Base-by-base conservation (phyloP, 2,329 filamentous ascomycete species). In the Gaeumannomyces sp. region DNA sequence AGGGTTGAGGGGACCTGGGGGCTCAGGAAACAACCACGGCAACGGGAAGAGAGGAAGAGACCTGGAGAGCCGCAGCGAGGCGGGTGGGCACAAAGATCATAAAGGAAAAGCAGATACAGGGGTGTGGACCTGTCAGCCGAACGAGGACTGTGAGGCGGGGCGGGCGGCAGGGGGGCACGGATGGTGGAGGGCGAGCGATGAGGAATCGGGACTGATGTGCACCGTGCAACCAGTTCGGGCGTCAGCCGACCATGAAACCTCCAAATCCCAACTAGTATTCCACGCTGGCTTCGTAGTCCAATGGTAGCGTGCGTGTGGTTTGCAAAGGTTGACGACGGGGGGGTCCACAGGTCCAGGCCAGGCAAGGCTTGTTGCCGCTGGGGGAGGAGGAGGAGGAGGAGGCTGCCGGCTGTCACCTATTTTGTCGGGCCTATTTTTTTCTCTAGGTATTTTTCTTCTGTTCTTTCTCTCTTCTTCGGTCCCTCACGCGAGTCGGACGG, bases 241-340 rank as follows among this genome's bases (percentile, higher is more conserved):
- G 75, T 75, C 71, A 74, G 71, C 68, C 72, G 72, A 68, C 74
- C 73, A 74, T 78, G 76, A 78, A 77, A 77, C 75, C 33, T 29
- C 70, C 45, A 53, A 25, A 53, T 53, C n/a, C 45, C 45, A 53
- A 53, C 45, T 53, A 25, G 45, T 10, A n/a, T 22, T 53, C 19
- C 45, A 25, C 22, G 22, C 19, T 10, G 22, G 45, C 1, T 25
- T 53, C 45, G n/a, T 11, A 53, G 45, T 10, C 45, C 22, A 53
- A 25, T n/a, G 22, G 22, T 7, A 53, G 7, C 45, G 7, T 11
- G 22, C 22, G 45, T n/a, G 38, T 50, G 38, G 38, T 50, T 22
- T 53, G 45, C 22, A 6, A 53, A 11, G n/a, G 45, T 53, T n/a
- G 45, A n/a, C 45, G 45, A 53, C 45, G 19, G 22, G 45, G 38